These are phyloP conservation scores for Kregervanrija pseudodelftensis DNA, from an alignment of 805 yeast species.

Conservation along the genomic window DNA sequence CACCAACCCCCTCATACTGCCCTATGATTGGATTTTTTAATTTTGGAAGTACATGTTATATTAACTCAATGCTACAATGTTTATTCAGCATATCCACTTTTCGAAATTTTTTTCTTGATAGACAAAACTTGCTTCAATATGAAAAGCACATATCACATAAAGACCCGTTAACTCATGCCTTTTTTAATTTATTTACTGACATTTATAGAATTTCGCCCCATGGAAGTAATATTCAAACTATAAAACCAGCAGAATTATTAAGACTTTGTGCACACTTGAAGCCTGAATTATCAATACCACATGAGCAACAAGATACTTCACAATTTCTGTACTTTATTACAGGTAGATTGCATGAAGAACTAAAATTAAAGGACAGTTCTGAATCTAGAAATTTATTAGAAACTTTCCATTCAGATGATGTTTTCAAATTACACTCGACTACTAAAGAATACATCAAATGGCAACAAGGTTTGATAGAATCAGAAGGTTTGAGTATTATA, in stretches of 20 bases:
- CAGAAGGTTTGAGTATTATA: conserved; percentile 62
- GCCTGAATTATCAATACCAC: conserved; percentile 63
- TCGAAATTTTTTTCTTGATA: conserved; percentile 40
- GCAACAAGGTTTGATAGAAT: conserved; percentile 42
- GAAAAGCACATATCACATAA: conserved; percentile 3
- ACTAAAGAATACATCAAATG: conserved; percentile 51
- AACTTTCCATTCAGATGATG: conserved; percentile 21
- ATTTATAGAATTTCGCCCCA: conserved; percentile 30
- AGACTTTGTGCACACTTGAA: conserved; percentile 41
- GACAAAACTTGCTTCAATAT: conserved; percentile 12
- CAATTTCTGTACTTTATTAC: conserved; percentile 63
- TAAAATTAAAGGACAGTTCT: conserved; percentile 26
- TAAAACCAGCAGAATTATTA: conserved; percentile 56
- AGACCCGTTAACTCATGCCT: conserved; percentile 36
- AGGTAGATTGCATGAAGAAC: conserved; percentile 64
- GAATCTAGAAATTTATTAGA: conserved; percentile 14
- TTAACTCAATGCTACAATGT: conserved; percentile 68
- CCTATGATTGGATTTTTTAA: conserved; percentile 43
- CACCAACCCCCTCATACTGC: too few relatives aligned
- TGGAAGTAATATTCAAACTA: conserved; percentile 49
- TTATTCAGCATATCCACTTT: conserved; percentile 49
- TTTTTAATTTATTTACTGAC: conserved; percentile 47
- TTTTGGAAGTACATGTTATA: conserved; percentile 69
- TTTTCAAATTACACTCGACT: conserved; percentile 18
- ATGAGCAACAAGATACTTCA: conserved; percentile 77